Conservation (phyloP, 1,284 basidiomycete species). For the Moesziomyces globuligerus region DNA sequence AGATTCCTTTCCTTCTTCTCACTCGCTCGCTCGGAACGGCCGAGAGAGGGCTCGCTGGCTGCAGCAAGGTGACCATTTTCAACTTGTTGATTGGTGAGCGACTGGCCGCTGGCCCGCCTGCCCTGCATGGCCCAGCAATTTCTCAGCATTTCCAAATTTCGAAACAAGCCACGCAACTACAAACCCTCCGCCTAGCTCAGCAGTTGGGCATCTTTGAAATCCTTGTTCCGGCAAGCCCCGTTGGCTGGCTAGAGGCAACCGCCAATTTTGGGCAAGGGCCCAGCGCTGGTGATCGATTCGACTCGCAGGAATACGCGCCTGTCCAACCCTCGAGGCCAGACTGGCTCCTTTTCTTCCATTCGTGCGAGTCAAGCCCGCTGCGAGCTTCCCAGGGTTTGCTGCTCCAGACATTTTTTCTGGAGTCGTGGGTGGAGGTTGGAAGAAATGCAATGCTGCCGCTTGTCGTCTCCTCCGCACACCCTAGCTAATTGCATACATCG, state of each 20-base stretch:
- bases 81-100: constrained; percentile 28
- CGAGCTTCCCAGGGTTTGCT: constrained; percentile 5
- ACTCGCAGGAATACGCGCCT: constrained; percentile 9
- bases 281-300: constrained; percentile 33
- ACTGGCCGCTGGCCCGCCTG: too few relatives aligned
- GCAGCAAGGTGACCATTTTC: constrained; percentile 31
- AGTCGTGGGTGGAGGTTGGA: constrained; percentile 27
- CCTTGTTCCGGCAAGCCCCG: constrained; percentile 35
- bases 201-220: too few relatives aligned
- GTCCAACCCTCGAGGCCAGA: too few relatives aligned
- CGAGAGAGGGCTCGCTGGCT: neutral
- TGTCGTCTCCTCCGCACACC: neutral
- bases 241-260: neutral
- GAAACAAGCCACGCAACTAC: neutral
- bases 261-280: too few relatives aligned
- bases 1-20: constrained; percentile 26
- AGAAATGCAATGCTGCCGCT: constrained; percentile 11
- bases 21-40: constrained; percentile 3
- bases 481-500: neutral
- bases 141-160: constrained; percentile 2
- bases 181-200: too few relatives aligned
- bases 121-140: too few relatives aligned
- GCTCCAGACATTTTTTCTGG: constrained; percentile 1
- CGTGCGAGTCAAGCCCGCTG: constrained; percentile 21
- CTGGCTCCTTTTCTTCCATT: constrained; percentile 3